Base-by-base conservation (phyloP, 306 rosid genomes). In the Sechiopsis laciniata region DNA sequence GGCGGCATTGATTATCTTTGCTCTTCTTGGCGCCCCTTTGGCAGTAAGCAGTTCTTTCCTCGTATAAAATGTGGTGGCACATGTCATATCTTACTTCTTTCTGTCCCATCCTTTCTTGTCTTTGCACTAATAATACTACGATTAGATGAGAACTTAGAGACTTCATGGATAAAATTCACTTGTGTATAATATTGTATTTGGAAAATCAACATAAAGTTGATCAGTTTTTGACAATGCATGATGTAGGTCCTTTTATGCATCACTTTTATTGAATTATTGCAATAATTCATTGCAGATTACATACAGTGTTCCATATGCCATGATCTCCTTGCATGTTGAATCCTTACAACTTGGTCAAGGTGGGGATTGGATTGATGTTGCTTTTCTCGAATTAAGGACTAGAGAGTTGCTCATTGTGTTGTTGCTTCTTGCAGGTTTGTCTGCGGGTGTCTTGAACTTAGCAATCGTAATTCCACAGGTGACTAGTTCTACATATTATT, bases 341-440 rank as follows among this genome's bases (percentile, higher is more conserved):
- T 78, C 97, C 82, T 78, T 94, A 85, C 97, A 97, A 71, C 96
- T 88, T 53, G 99, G 96, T 71, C 95, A 91, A 89, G 96, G 99
- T 90, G 71, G 74, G 86, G 12, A 37, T 58, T 56, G 37, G 21
- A 32, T 50, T 52, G 73, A 40, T 52, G 59, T 17, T 17, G 21
- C 35, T 37, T 54, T 76, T 20, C 57, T 66, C 21, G 10, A 46
- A 50, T 58, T 22, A 56, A 52, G 17, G 32, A 76, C 56, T 69
- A 37, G 57, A 69, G 40, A 72, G 55, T 8, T 76, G 71, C 79
- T 74, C 76, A 77, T 74, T 57, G 74, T 76, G 65, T 60, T 55
- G 72, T 76, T 75, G 52, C 78, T 62, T 77, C 72, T 84, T 82
- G 77, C 89, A 94, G 96, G 97, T 74, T 87, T 91, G 82, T 94